Base-by-base conservation (phyloP, 306 rosid species). In the barrel medic (Medicago truncatula) region DNA sequence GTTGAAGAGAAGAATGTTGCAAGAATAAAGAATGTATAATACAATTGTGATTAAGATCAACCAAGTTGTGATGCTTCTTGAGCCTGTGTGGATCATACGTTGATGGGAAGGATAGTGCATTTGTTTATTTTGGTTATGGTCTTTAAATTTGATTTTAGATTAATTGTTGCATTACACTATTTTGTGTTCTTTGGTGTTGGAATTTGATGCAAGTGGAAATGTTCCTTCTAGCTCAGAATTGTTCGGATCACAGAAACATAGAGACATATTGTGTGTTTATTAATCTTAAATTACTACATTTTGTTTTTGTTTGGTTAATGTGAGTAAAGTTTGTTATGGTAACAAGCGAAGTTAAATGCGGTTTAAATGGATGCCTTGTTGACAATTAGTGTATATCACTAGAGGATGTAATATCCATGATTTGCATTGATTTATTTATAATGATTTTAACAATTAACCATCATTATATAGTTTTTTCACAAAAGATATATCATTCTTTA, bases 21-120 rank as follows among this genome's bases (percentile, higher is more conserved):
- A 82, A 38, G 92, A 88, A 81, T 87, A 85, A 54, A 92, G 81
- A 43, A 92, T 70, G 78, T 83, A 90, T 41, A 92, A 20, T 15
- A 84, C 62, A 74, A 83, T 80, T 62, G 82, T 50, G 62, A 64
- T 10, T 58, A 86, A 49, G 72, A 95, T 71, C 54, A 86, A 58
- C 92, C 93, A 90, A 34, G 88, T 58, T 64, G 84, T 44, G 71
- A 86, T 80, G 78, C 69, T 83, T 83, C 82, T 84, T 58, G 81
- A 75, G 66, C 87, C 72, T 14, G 69, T 56, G 13, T 81, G 70
- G 20, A 47, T 50, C 75, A 66, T 70, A 2, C 88, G 89, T 50
- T 76, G 85, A 34, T 76, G 80, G 49, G 78, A 73, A 76, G 76
- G 21, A 68, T 76, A 65, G 81, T 50, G 41, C 83, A 82, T 80